phyloP scores from a whole-genome alignment of 78 protist genomes.

The Creolimax fragrantissima region DNA sequence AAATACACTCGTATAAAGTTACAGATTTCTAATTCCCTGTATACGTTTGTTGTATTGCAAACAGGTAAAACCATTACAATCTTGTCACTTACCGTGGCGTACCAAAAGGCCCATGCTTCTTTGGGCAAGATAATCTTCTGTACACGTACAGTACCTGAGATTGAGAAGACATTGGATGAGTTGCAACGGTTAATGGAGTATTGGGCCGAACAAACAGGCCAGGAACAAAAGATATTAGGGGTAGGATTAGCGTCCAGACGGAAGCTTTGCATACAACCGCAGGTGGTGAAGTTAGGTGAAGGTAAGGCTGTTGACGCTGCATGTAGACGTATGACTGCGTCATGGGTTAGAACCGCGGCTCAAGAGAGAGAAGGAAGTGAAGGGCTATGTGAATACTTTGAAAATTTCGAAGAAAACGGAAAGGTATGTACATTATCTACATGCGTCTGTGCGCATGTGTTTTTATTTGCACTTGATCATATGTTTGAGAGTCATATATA shows the following conservation, averaged over 20 bases:
- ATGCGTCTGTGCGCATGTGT: background rate
- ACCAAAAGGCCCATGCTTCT: slow-evolving; percentile 29
- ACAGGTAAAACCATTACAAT: slow-evolving; percentile 97
- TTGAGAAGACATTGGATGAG: slow-evolving; percentile 82
- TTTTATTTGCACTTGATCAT: background rate
- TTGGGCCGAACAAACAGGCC: slow-evolving; percentile 33
- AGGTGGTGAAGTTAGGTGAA: slow-evolving; percentile 38
- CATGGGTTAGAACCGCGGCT: slow-evolving; percentile 56
- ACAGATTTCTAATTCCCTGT: too few relatives aligned
- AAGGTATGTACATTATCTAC: background rate
- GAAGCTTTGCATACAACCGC: slow-evolving; percentile 77
- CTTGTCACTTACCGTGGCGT: slow-evolving; percentile 70
- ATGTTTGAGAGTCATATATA: too few relatives aligned
- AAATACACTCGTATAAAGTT: too few relatives aligned
- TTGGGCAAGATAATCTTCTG: slow-evolving; percentile 78
- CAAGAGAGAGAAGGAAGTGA: background rate
- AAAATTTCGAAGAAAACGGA: slow-evolving; percentile 1
- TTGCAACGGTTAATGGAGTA: slow-evolving; percentile 46
- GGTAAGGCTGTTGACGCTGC: slow-evolving; percentile 52
- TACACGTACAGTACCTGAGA: slow-evolving; percentile 96
- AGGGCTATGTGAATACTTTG: slow-evolving; percentile 47
- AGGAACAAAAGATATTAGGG: slow-evolving; percentile 32
- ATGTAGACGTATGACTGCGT: slow-evolving; percentile 61
- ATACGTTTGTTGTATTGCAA: too few relatives aligned
- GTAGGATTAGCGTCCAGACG: slow-evolving; percentile 76